Evolutionary conservation across 768 basidiomycete species (phyloP), one percentile per base, ranked within the genome.

Genomic region (Obba rivulosa): DNA sequence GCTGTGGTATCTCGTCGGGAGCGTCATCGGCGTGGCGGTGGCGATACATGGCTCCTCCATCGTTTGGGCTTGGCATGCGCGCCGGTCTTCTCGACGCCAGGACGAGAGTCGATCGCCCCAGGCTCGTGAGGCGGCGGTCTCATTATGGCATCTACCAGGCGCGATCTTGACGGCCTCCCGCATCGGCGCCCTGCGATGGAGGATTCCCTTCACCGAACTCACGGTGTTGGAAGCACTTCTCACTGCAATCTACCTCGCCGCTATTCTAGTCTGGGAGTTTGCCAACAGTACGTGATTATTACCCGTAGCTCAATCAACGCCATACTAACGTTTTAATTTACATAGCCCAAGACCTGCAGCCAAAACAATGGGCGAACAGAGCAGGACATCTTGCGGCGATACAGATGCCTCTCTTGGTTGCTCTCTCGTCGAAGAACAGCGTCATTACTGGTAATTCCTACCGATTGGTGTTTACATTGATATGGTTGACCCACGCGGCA

Each of bases 401-500:
- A 23, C 74, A 80, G 56, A 59, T 78, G 3, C 73, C 77, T 3
- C 64, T 79, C 35, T 67, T 79, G 35, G 72, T 79, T 3, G 72
- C 72, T 10, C 65, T 81, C 4, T 73, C 76, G 1, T 70, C 71
- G 34, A 81, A 79, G 64, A 81, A 81, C 59, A 79, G 77, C 51
- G 50, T 76, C 24, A 51, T 79, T 73, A 34, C 71, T 71, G 74
- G 57, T 61, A 50, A 36, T 46, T 41, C 17, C 18, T 16, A 14
- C n/a, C 13, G 3, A n/a, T 42, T 18, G 23, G 11, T 16, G 11
- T n/a, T n/a, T n/a, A n/a, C n/a, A n/a, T n/a, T n/a, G n/a, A n/a
- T n/a, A n/a, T n/a, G n/a, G n/a, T n/a, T n/a, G n/a, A n/a, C n/a
- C n/a, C n/a, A n/a, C n/a, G n/a, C n/a, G n/a, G 24, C 14, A 16